Evolutionary conservation across 805 yeast genomes (phyloP).

Genomic region (Pichia scutulata): DNA sequence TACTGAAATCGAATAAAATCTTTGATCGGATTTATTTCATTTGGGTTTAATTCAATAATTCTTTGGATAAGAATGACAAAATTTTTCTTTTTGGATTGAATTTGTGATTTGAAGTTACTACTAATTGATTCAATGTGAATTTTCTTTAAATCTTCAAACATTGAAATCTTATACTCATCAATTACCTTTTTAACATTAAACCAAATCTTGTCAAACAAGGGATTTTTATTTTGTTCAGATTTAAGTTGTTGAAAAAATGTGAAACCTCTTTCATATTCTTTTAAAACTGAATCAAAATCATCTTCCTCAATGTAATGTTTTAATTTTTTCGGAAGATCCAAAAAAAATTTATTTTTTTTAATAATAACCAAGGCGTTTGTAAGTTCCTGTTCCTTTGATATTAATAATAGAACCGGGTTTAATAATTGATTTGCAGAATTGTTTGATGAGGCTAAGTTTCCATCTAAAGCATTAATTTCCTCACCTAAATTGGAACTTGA

Average conservation of each 20-base stretch:
- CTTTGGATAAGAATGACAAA: slow-evolving; percentile 42
- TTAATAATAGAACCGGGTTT: slow-evolving; percentile 51
- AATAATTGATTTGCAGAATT: slow-evolving; percentile 42
- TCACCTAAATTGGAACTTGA: slow-evolving; percentile 21
- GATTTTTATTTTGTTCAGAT: slow-evolving; percentile 9
- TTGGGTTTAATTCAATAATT: slow-evolving; percentile 55
- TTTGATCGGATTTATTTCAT: slow-evolving; percentile 47
- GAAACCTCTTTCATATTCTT: slow-evolving; percentile 48
- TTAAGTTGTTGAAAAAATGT: slow-evolving; percentile 12
- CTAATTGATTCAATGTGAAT: slow-evolving; percentile 25
- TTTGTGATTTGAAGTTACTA: slow-evolving; percentile 12
- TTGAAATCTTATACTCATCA: slow-evolving; percentile 42
- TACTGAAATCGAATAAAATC: slow-evolving; percentile 53
- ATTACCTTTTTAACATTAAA: slow-evolving; percentile 45
- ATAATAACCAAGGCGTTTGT: slow-evolving; percentile 43
- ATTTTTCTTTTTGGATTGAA: slow-evolving; percentile 12
- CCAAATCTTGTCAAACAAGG: slow-evolving; percentile 47
- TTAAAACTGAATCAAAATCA: slow-evolving; percentile 51
- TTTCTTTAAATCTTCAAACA: slow-evolving; percentile 43
- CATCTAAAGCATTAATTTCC: slow-evolving; percentile 22
- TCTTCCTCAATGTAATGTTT: slow-evolving; percentile 34
- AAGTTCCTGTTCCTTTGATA: slow-evolving; percentile 40
- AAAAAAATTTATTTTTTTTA: slow-evolving; percentile 43
- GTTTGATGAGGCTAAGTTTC: slow-evolving; percentile 41
- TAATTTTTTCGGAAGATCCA: slow-evolving; percentile 50